phyloP scores from a whole-genome alignment of 768 basidiomycete genomes.

The Kwoniella sp. region DNA sequence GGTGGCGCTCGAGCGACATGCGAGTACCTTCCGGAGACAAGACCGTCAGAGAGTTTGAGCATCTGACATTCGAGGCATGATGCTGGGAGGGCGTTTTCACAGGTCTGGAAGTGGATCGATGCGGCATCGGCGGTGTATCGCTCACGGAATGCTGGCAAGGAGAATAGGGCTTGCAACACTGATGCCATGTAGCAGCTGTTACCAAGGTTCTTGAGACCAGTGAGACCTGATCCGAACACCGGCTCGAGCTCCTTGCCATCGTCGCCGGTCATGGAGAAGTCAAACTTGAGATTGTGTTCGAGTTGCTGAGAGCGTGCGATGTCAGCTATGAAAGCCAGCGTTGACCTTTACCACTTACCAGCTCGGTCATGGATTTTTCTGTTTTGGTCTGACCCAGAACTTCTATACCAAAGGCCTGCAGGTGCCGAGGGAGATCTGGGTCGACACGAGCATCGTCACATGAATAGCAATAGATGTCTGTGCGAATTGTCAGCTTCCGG shows the following conservation, averaged over 20 bases:
- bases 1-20: slow-evolving; percentile 53
- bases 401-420: slow-evolving; percentile 80
- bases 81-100: slow-evolving; percentile 66
- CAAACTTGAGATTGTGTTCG: slow-evolving; percentile 90
- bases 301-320: slow-evolving; percentile 62
- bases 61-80: slow-evolving; percentile 93
- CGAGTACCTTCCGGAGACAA: slow-evolving; percentile 87
- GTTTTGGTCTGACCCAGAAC: slow-evolving; percentile 78
- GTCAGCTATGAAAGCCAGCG: slow-evolving; percentile 10
- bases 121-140: slow-evolving; percentile 61
- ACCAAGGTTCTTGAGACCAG: slow-evolving; percentile 85
- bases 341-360: slow-evolving; percentile 56
- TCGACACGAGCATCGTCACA: slow-evolving; percentile 82
- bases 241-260: slow-evolving; percentile 83
- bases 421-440: slow-evolving; percentile 67
- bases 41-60: slow-evolving; percentile 83
- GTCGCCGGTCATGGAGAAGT: slow-evolving; percentile 83
- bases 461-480: slow-evolving; percentile 88
- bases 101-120: slow-evolving; percentile 59
- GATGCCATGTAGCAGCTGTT: slow-evolving; percentile 99
- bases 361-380: slow-evolving; percentile 92
- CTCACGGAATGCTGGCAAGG: slow-evolving; percentile 68
- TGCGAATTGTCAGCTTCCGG: slow-evolving; percentile 2
- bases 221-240: slow-evolving; percentile 80
- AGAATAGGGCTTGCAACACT: slow-evolving; percentile 77